Evolutionary conservation across 2,329 filamentous ascomycete genomes (phyloP).

Genomic region (Microascus cirrosus): DNA sequence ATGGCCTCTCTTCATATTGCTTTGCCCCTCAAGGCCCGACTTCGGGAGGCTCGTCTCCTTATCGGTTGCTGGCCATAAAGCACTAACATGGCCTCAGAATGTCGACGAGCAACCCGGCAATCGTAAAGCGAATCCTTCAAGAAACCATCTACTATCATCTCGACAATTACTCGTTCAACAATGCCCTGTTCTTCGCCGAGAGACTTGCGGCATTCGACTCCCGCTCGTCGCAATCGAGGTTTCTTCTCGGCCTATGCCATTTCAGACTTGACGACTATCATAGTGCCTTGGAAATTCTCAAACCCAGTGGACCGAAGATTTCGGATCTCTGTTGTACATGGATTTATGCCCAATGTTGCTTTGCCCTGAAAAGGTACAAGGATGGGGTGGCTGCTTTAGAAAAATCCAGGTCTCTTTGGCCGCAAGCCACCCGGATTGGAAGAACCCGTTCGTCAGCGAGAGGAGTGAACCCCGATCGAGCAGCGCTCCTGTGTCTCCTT

Average conservation of each 20-base stretch:
- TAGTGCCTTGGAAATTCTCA: constrained; percentile 75
- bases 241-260: constrained; percentile 77
- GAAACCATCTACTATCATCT: constrained; percentile 57
- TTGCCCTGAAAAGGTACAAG: constrained; percentile 65
- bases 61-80: not conserved
- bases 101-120: not conserved
- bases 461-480: constrained; percentile 68
- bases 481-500: constrained; percentile 71
- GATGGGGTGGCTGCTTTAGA: constrained; percentile 80
- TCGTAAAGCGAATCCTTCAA: not conserved
- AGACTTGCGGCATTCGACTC: constrained; percentile 76
- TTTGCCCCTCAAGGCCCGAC: not conserved
- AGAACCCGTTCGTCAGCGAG: constrained; percentile 70
- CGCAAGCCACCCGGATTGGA: constrained; percentile 64
- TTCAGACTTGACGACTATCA: constrained; percentile 72
- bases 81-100: not conserved
- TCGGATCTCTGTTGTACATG: constrained; percentile 79
- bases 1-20: not conserved
- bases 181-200: constrained; percentile 88
- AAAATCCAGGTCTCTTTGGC: constrained; percentile 68
- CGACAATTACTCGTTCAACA: constrained; percentile 81
- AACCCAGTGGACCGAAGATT: constrained; percentile 57
- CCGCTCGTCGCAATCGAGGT: constrained; percentile 66
- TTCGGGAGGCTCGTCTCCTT: not conserved
- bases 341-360: constrained; percentile 80